A percentile compares a stretch with the other conserved stretches of the same genome.
These are phyloP conservation scores for Phyllostachys edulis DNA, from an alignment of 176 grass and related monocot genomes.

Conservation along the genomic window DNA sequence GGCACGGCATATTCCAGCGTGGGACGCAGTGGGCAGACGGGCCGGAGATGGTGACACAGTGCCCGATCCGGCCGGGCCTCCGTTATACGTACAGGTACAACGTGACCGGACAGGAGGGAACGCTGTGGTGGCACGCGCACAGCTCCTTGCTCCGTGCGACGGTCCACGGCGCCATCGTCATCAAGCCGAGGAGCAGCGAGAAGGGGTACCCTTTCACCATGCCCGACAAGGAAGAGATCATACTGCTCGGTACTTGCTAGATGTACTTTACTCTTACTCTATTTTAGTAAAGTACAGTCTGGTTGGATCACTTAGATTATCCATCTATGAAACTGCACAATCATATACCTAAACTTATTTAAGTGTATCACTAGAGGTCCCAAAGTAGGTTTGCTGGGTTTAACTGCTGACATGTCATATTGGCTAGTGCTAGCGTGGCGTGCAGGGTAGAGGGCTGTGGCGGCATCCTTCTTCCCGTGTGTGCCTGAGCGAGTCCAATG, in stretches of 20 bases:
- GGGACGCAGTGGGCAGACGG: conserved; percentile 60
- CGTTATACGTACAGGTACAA: conserved; percentile 52
- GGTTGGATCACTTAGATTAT: no score
- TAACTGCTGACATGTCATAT: no score
- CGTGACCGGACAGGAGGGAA: conserved; percentile 55
- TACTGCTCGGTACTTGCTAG: conserved; percentile 29
- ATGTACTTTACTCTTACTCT: no score
- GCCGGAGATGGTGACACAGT: conserved; percentile 61
- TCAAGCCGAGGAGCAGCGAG: conserved; percentile 32
- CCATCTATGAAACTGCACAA: no score
- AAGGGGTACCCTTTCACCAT: conserved; percentile 44
- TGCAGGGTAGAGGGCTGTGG: no score
- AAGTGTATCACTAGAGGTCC: no score
- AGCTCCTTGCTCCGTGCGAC: conserved; percentile 89
- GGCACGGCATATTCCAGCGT: conserved; percentile 59
- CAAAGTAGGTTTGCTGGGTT: no score
- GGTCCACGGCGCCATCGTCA: conserved; percentile 68
- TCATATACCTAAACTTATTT: no score
- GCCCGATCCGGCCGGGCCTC: conserved; percentile 47
- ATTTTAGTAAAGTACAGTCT: no score
- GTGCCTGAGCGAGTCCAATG: no score
- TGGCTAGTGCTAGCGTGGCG: no score
- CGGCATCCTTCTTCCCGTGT: no score
- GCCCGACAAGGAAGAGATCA: conserved; percentile 45
- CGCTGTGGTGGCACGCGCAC: conserved; percentile 91